These are phyloP conservation scores for Lasiodiplodia gonubiensis DNA, from an alignment of 2,329 filamentous ascomycete species.

Conservation along the genomic window DNA sequence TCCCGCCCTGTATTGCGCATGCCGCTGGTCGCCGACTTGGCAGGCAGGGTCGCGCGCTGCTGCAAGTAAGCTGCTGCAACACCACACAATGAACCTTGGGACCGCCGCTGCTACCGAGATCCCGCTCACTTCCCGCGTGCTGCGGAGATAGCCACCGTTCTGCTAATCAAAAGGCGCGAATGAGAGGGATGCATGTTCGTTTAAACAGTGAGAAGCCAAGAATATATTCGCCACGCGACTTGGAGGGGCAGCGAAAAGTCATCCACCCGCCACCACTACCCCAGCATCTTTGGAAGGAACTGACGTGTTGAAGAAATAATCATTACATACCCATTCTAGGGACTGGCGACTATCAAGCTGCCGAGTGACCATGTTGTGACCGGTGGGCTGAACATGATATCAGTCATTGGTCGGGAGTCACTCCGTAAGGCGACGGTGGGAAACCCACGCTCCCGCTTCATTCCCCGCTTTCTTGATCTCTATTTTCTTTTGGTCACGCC, in stretches of 20 bases:
- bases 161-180: not conserved
- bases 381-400: not conserved
- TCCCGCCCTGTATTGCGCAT: not conserved
- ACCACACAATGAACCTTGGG: not conserved
- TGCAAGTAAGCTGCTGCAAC: not conserved
- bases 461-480: not conserved
- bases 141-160: not conserved
- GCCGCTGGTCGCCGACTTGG: not conserved
- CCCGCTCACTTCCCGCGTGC: not conserved
- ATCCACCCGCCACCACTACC: not conserved
- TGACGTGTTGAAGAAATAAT: not conserved
- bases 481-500: not conserved
- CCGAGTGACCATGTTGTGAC: not conserved
- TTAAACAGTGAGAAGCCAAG: not conserved
- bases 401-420: not conserved
- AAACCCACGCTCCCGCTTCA: not conserved
- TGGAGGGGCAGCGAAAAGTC: not conserved
- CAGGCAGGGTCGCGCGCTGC: not conserved
- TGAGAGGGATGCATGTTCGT: not conserved
- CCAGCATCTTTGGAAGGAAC: not conserved
- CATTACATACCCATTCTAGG: not conserved
- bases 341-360: not conserved
- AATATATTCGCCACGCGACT: not conserved
- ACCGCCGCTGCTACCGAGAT: not conserved
- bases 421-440: not conserved